A percentile compares a stretch with the other conserved stretches of the same genome.
Evolutionary conservation across 2,329 filamentous ascomycete genomes (phyloP).

Genomic region (Pseudogymnoascus sp.): DNA sequence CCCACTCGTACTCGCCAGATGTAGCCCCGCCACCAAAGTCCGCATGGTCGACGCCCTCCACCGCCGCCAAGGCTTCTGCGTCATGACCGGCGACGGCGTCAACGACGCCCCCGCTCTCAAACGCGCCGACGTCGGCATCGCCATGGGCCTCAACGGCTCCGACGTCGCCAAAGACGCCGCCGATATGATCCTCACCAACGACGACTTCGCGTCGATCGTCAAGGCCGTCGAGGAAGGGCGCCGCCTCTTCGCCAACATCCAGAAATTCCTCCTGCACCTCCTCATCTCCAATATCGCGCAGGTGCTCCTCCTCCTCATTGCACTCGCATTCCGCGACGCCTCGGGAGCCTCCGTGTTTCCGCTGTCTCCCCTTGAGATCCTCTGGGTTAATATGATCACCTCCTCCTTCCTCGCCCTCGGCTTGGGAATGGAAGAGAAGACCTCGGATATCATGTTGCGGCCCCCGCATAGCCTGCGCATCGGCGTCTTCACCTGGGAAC

Average conservation of each 20-base stretch:
- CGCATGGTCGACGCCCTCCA: conserved; percentile 69
- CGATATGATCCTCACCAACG: conserved; percentile 81
- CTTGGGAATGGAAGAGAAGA: conserved; percentile 62
- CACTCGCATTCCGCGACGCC: conserved; percentile 59
- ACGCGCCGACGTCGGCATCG: conserved; percentile 67
- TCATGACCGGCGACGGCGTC: conserved; percentile 70
- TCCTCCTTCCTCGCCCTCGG: conserved; percentile 65
- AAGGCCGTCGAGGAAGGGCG: conserved; percentile 66
- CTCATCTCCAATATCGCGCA: conserved; percentile 65
- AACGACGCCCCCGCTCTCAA: conserved; percentile 69
- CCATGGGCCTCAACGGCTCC: conserved; percentile 64
- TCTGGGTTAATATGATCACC: conserved; percentile 71
- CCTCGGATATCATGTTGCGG: conserved; percentile 59
- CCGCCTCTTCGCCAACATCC: conserved; percentile 64
- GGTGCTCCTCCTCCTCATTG: conserved; percentile 60
- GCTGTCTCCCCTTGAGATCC: conserved; percentile 63
- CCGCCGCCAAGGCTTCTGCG: conserved; percentile 58
- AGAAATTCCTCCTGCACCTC: conserved; percentile 62
- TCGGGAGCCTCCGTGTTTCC: conserved; percentile 58
- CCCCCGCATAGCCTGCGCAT: conserved; percentile 54
- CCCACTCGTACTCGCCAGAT: conserved; percentile 62
- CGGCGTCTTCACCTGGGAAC: conserved; percentile 57
- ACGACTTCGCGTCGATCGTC: conserved; percentile 78
- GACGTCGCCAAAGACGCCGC: conserved; percentile 75
- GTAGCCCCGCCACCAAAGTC: conserved; percentile 65